Evolutionary conservation across 1,284 basidiomycete genomes (phyloP).

Genomic region (Puccinia polysora): DNA sequence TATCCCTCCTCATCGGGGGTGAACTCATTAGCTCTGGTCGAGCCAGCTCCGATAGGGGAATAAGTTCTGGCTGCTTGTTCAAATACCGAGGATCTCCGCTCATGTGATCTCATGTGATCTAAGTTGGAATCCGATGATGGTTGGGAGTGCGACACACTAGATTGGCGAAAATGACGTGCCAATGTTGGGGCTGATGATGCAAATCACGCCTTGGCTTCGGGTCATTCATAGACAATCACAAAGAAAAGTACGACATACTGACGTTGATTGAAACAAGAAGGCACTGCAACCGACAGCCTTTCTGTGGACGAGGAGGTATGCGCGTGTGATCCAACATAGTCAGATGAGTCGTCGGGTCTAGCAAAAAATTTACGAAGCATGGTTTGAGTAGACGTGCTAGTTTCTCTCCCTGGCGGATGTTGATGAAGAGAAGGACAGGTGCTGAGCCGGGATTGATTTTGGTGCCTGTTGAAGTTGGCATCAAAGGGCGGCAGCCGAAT

Average conservation of each 20-base stretch:
- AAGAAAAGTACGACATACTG: neutral
- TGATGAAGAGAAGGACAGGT: conserved; percentile 31
- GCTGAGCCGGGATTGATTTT: conserved; percentile 7
- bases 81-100: neutral
- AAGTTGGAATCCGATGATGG: neutral
- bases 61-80: neutral
- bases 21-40: neutral
- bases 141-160: neutral
- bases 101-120: neutral
- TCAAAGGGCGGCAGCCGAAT: conserved; percentile 5
- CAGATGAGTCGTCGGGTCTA: conserved; percentile 3
- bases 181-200: neutral
- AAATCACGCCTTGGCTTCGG: neutral
- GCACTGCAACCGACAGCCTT: neutral
- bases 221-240: neutral
- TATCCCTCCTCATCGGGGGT: neutral
- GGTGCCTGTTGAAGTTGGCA: neutral
- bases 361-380: conserved; percentile 21
- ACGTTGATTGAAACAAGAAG: neutral
- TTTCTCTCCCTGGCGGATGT: neutral
- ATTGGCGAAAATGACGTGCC: neutral
- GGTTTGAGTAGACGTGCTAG: neutral
- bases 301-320: no score
- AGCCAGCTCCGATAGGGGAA: neutral
- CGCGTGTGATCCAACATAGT: no score